Evolutionary conservation across 495 filamentous ascomycete species (phyloP), one percentile per base, ranked within the genome.

Genomic region (Mytilinidion resinicola): DNA sequence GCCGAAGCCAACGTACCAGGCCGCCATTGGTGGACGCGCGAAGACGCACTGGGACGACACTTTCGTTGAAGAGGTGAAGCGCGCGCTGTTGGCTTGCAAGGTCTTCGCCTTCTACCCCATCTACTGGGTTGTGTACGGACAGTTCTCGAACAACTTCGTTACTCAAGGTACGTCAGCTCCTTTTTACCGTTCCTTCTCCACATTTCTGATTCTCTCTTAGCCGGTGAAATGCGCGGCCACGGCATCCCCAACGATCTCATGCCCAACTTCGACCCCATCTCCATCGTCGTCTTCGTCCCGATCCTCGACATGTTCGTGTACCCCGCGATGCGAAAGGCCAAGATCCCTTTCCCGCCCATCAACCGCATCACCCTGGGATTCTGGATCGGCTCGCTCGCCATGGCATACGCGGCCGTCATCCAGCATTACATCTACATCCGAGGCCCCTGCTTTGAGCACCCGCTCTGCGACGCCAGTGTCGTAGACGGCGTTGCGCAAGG

Each of bases 351-450:
- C 73, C 80, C 76, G 48, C 87, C 87, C 20, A 82, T 91, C 62
- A 83, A 83, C 48, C 85, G 88, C 70, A 92, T 92, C 67, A 78
- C 84, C 7, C 78, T 82, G 4, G 88, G 87, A 35, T 87, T 91
- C 70, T 70, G 82, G 33, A 67, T 88, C 60, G 85, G 81, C 20
- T 76, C 80, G 1, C 55, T 86, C 39, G 81, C 83, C 55, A 87
- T 89, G 55, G 69, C 79, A 4, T 82, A 76, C 60, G 85, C 87
- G 49, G 82, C 87, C 39, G 74, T 89, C 47, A 76, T 90, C 25
- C 89, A 91, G 71, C 78, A 83, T 64, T 78, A 83, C 64, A 89
- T 88, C 69, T 89, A 89, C 76, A 68, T 78, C 38, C 72, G 78
- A 15, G 73, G 73, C 1, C 79, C 82, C 0, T 85, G 80, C 62